Evolutionary conservation across 768 basidiomycete species (phyloP).

Genomic region (Myochromella boudieri): DNA sequence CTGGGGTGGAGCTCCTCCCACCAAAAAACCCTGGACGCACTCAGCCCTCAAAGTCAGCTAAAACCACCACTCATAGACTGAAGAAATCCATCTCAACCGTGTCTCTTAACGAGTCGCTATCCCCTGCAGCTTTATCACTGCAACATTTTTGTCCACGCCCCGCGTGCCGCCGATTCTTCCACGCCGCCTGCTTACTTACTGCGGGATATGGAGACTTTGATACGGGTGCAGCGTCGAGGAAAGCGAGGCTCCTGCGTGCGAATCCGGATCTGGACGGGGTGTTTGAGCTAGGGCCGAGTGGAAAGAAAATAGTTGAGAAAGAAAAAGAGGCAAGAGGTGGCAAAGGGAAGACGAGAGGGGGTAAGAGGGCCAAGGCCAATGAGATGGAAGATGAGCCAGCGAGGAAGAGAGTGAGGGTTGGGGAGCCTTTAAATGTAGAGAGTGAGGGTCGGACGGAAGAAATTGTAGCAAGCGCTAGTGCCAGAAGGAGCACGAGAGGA

Average conservation of each 20-base stretch:
- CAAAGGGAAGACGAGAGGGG: neutral
- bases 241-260: conserved; percentile 31
- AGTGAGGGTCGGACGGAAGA: neutral
- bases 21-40: neutral
- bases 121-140: conserved; percentile 15
- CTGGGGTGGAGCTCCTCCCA: too few species aligned
- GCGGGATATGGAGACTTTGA: conserved; percentile 21
- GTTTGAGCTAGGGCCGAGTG: neutral
- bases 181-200: conserved; percentile 43
- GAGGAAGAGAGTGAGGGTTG: neutral
- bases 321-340: neutral
- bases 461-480: neutral
- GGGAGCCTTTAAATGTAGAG: neutral
- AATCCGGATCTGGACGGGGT: conserved; percentile 28
- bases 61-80: neutral
- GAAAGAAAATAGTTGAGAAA: neutral
- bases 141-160: conserved; percentile 63
- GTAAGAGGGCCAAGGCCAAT: neutral
- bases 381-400: neutral
- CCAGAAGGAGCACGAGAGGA: conserved; percentile 15
- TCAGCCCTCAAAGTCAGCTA: neutral
- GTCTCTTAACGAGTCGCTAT: neutral
- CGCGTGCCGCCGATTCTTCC: conserved; percentile 45
- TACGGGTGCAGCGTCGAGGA: conserved; percentile 13
- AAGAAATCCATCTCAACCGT: neutral